A percentile compares a stretch with the other conserved stretches of the same genome.
These are phyloP conservation scores for Eucalyptus globulus DNA, from an alignment of 345 rosid species.

Conservation along the genomic window DNA sequence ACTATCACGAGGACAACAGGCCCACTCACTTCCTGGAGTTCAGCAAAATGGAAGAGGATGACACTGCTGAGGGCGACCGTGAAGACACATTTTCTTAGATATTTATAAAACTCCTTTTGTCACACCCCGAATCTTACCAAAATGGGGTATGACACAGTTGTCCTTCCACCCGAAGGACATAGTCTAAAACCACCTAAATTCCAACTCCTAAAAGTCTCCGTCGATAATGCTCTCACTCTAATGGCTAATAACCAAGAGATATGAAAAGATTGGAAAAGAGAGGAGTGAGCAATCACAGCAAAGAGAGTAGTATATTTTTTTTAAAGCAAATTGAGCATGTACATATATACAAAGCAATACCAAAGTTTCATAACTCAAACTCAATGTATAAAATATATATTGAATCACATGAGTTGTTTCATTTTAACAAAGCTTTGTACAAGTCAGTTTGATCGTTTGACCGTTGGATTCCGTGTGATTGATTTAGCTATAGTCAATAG, in stretches of 20 bases:
- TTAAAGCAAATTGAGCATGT: neutral
- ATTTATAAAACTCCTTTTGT: neutral
- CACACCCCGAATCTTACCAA: neutral
- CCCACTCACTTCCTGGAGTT: constrained; percentile 90
- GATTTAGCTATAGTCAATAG: too few relatives aligned
- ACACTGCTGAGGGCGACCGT: constrained; percentile 60
- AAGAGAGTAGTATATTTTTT: neutral
- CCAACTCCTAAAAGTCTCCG: too few relatives aligned
- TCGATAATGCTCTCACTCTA: fast-evolving
- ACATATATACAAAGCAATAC: neutral
- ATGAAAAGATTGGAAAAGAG: neutral
- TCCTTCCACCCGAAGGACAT: neutral
- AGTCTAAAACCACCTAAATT: too few relatives aligned
- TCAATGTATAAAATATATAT: too few relatives aligned
- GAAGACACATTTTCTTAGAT: constrained; percentile 70
- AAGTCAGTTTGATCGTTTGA: too few relatives aligned
- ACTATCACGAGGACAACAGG: constrained; percentile 74
- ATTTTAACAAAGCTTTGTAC: neutral
- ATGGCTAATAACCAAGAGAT: too few relatives aligned
- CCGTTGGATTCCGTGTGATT: too few relatives aligned
- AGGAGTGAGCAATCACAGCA: neutral
- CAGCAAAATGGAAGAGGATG: constrained; percentile 86
- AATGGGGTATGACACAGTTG: neutral
- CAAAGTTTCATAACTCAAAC: neutral
- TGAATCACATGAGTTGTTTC: too few relatives aligned